A percentile compares a stretch with the other conserved stretches of the same genome.
Conservation (phyloP, 2,329 filamentous ascomycete species). For the Penicillium sp. region DNA sequence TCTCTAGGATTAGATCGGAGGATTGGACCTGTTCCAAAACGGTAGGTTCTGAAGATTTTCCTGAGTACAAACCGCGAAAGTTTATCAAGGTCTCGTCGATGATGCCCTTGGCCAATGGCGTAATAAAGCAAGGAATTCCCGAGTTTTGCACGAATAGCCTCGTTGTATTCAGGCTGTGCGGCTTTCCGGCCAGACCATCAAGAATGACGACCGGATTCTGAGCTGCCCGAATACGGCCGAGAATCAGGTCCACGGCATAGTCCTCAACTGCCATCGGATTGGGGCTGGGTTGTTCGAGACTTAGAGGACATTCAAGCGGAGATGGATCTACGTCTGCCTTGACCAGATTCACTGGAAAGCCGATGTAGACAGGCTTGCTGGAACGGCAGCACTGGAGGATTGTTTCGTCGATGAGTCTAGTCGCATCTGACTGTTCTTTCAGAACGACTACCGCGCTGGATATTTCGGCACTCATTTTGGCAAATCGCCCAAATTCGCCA, state of each 20-base stretch:
- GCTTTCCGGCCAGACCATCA: slow-evolving; percentile 67
- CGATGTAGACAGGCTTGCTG: slow-evolving; percentile 69
- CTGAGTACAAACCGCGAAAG: slow-evolving; percentile 72
- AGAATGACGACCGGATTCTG: slow-evolving; percentile 66
- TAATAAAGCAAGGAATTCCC: slow-evolving; percentile 67
- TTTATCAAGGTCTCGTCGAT: slow-evolving; percentile 62
- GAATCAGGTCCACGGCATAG: slow-evolving; percentile 58
- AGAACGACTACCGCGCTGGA: slow-evolving; percentile 63
- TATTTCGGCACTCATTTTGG: slow-evolving; percentile 62
- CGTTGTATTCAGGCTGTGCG: slow-evolving; percentile 61
- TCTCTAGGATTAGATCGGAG: slow-evolving; percentile 27
- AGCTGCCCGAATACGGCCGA: slow-evolving; percentile 61
- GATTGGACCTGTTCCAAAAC: slow-evolving; percentile 23
- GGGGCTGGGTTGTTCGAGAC: slow-evolving; percentile 51
- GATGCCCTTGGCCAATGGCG: slow-evolving; percentile 75
- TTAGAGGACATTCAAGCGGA: slow-evolving; percentile 56
- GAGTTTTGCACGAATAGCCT: slow-evolving; percentile 62
- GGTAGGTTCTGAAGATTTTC: slow-evolving; percentile 54
- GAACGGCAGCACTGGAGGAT: slow-evolving; percentile 60
- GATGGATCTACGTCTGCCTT: slow-evolving; percentile 62
- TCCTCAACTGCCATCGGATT: slow-evolving; percentile 47
- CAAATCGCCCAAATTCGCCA: slow-evolving; percentile 69
- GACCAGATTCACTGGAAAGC: slow-evolving; percentile 69
- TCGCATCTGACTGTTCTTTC: slow-evolving; percentile 57
- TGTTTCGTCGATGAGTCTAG: slow-evolving; percentile 65